Evolutionary conservation across 2,329 filamentous ascomycete species (phyloP).

Genomic region (Aureobasidium uvarum): DNA sequence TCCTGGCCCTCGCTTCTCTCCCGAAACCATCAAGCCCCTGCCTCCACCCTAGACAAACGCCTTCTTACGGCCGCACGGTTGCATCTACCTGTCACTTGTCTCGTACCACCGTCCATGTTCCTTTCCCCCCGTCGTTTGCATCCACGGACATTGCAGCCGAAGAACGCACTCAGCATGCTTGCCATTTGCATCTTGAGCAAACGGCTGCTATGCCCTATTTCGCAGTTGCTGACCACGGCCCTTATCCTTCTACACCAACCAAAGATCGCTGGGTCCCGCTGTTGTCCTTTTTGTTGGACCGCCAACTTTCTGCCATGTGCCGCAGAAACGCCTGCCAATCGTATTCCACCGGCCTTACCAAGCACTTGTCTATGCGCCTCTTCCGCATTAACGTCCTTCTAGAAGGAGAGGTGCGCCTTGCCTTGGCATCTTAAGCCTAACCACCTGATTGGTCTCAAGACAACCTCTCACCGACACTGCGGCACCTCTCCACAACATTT

Average conservation of each 20-base stretch:
- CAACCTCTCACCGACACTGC: slow-evolving; percentile 1
- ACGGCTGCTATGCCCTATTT: slow-evolving; percentile 23
- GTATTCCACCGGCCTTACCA: slow-evolving; percentile 5
- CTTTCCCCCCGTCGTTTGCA: slow-evolving; percentile 24
- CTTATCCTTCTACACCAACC: not conserved
- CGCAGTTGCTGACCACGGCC: not conserved
- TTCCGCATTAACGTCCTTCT: slow-evolving; percentile 20
- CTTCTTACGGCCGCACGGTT: slow-evolving; percentile 20
- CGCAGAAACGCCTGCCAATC: slow-evolving; percentile 22
- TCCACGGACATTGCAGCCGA: slow-evolving; percentile 3
- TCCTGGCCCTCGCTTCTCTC: not conserved
- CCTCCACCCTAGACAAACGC: slow-evolving; percentile 1
- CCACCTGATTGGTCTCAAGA: not conserved
- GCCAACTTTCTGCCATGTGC: slow-evolving; percentile 1
- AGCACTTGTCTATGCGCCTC: slow-evolving; percentile 11
- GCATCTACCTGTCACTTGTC: slow-evolving; percentile 20
- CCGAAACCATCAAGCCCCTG: slow-evolving; percentile 20
- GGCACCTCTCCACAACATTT: slow-evolving; percentile 11
- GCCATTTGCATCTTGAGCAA: slow-evolving; percentile 2
- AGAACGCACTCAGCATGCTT: not conserved
- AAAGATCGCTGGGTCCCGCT: not conserved
- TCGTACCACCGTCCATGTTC: slow-evolving; percentile 12
- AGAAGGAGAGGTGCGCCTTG: slow-evolving; percentile 14
- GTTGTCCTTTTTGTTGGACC: slow-evolving; percentile 2
- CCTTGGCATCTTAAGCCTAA: not conserved